Base-by-base conservation (phyloP, 352 stramenopile species). In the Phytopythium kandeliae region DNA sequence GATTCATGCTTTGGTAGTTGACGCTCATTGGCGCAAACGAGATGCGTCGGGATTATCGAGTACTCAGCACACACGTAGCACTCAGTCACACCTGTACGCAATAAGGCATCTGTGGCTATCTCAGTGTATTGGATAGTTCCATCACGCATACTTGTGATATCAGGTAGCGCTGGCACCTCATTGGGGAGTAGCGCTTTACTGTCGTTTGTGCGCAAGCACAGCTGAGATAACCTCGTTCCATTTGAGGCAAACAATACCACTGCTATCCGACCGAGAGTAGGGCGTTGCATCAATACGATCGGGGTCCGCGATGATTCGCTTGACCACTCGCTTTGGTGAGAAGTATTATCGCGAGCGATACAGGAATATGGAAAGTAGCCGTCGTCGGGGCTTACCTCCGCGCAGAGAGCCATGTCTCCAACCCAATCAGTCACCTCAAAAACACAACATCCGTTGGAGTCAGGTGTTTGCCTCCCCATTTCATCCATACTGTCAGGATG, bases 351-450 rank as follows among this genome's bases (percentile, higher is more conserved):
- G 5, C 30, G 34, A 7, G 80, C 50, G 10, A 86, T 60, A 3
- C 40, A 58, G 1, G 72, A 82, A 44, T 72, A 89, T 5, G 65
- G 54, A 3, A 51, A 54, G 34, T 74, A 69, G 1, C 56, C 63
- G 19, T 38, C 54, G 0, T 50, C 59, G 4, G 55, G 3, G 0
- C 65, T 51, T 16, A 63, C 13, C 25, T 30, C 44, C 10, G 66
- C 55, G 33, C 50, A 60, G 2, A 89, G 36, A 19, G 81, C 41
- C 41, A 89, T 63, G 33, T 82, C 64, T 3, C 63, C 57, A 13
- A 57, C 50, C 78, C 78, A 86, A 41, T 89, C 79, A 0, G 69
- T 79, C 44, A 66, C 83, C 42, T 86, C 78, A 46, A 89, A 79
- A 0, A 65, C 54, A 41, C 74, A 86, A 31, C 34, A 68, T 1